Evolutionary conservation across 495 filamentous ascomycete genomes (phyloP), one percentile per base, ranked within the genome.

Genomic region (Penicillium crystallinum): DNA sequence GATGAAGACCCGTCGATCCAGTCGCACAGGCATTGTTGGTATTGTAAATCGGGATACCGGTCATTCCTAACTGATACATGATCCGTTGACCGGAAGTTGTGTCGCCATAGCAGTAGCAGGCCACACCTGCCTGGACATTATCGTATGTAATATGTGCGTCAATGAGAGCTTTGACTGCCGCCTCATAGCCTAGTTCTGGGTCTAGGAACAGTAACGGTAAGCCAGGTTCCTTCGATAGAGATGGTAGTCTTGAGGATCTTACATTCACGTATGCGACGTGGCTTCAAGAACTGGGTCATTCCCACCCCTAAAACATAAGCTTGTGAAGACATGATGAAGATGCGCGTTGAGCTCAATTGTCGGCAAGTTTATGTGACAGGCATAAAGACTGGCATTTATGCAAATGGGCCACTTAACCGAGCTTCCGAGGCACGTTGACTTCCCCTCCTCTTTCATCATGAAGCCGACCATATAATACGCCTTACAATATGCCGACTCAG

Each of bases 21-120:
- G 90, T 93, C 0, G 85, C 82, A 77, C 89, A 95, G 65, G 91
- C 91, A 72, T 93, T 93, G 75, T 91, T 91, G 57, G 89, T 82
- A 58, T 93, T 93, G 71, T 88, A 84, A 59, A 93, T 86, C 46
- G 90, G 90, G 46, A 91, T 91, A 54, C 82, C 74, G 11, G 87
- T 93, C 87, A 95, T 90, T 68, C 90, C 90, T 63, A 93, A 88
- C 71, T 92, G 88, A 69, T 95, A 95, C 72, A 93, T 90, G 53
- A 92, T 87, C 25, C 90, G 80, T 75, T 95, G 89, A 10, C 51
- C 49, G 29, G 52, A 44, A 15, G 90, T 91, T 8, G 79, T 84
- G 68, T 93, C 89, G 59, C 88, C 90, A 62, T 90, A 93, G 76
- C 85, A 89, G 68, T 91, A 93, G 72, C 90, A 95, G 1, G 87